Percentiles rank a stretch among this genome's conserved stretches.
Conservation (phyloP, 1,284 basidiomycete genomes). For the Schizophyllum commune region DNA sequence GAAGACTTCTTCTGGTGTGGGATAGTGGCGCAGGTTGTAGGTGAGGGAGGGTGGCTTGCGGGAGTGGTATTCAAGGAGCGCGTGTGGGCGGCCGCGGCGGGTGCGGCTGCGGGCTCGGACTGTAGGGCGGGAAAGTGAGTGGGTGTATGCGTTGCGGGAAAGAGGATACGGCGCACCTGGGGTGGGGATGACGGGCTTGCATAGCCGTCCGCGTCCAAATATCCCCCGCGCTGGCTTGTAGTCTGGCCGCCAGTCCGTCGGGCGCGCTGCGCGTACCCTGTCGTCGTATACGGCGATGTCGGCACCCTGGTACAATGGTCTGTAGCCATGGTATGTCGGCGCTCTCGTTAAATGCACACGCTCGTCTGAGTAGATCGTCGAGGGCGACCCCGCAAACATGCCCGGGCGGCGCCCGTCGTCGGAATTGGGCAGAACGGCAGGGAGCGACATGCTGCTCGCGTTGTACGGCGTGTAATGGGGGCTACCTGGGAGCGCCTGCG, state of each 20-base stretch:
- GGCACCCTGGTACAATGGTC: too few species aligned
- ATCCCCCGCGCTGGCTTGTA: constrained; percentile 8
- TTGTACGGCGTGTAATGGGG: background rate
- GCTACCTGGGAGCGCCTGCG: background rate
- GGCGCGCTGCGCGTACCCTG: constrained; percentile 5
- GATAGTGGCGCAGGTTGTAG: background rate
- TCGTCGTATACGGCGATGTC: background rate
- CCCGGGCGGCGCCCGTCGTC: too few species aligned
- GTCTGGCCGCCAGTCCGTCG: constrained; percentile 10
- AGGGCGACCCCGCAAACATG: too few species aligned
- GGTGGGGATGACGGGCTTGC: background rate
- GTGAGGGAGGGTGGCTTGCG: constrained; percentile 5
- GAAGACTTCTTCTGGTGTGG: background rate
- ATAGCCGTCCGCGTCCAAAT: constrained; percentile 3
- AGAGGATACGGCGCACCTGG: background rate
- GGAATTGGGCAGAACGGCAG: too few species aligned
- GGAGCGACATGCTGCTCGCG: background rate
- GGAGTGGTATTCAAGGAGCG: constrained; percentile 8
- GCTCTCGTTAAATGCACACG: background rate
- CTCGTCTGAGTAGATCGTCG: background rate
- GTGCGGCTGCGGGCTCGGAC: constrained; percentile 9
- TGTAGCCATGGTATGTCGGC: background rate
- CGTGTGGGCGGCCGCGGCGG: constrained; percentile 7
- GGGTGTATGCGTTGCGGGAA: background rate
- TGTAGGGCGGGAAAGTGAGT: constrained; percentile 7